Percentiles rank a stretch among this genome's conserved stretches.
Evolutionary conservation across 75 land plant species (phyloP).

Genomic region (Pinus taeda): DNA sequence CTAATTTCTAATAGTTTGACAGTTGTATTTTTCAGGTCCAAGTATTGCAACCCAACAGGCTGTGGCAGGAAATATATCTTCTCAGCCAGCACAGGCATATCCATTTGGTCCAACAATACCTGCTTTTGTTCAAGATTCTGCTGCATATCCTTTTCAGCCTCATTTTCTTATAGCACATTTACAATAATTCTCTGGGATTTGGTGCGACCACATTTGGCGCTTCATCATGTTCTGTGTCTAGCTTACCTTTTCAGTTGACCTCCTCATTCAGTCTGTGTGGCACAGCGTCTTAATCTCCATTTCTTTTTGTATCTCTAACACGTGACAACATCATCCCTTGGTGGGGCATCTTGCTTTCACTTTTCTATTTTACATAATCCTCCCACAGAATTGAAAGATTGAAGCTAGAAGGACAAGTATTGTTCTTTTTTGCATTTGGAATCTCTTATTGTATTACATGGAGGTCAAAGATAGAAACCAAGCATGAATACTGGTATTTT

Average conservation of each 20-base stretch:
- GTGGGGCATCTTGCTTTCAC: conserved; percentile 13
- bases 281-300: conserved; percentile 35
- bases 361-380: too few relatives aligned
- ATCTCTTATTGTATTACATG: too few relatives aligned
- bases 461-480: too few relatives aligned
- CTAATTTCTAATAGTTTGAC: too few relatives aligned
- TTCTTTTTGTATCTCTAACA: conserved; percentile 30
- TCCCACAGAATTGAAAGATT: too few relatives aligned
- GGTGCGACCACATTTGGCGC: conserved; percentile 39
- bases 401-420: too few relatives aligned
- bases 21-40: too few relatives aligned
- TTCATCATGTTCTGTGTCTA: conserved; percentile 23
- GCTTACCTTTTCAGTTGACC: conserved; percentile 28
- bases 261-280: conserved; percentile 47
- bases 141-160: conserved; percentile 50
- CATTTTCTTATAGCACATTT: conserved; percentile 46
- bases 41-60: too few relatives aligned
- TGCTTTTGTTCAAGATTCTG: conserved; percentile 20
- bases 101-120: conserved; percentile 36
- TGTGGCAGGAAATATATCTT: too few relatives aligned
- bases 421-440: too few relatives aligned
- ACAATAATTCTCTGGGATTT: conserved; percentile 37
- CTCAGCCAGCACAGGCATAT: conserved; percentile 2
- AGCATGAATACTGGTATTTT: too few relatives aligned
- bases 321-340: conserved; percentile 32